A percentile compares a stretch with the other conserved stretches of the same genome.
These are phyloP conservation scores for Kodamaea derodonti DNA, from an alignment of 1,139 yeast species.

Conservation along the genomic window DNA sequence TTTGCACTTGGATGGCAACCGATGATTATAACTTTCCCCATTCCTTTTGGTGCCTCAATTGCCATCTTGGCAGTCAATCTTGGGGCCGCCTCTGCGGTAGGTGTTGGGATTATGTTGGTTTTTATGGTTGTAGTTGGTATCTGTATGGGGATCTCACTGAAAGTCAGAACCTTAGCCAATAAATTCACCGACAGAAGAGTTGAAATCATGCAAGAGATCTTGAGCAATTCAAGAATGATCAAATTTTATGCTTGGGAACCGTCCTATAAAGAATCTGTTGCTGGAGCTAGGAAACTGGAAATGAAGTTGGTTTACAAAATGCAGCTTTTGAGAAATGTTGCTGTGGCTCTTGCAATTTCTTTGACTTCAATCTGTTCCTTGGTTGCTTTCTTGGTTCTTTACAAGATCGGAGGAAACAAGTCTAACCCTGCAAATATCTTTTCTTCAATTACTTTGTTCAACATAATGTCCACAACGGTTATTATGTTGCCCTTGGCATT, in stretches of 20 bases:
- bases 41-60: constrained; percentile 54
- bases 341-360: constrained; percentile 55
- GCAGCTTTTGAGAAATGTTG: constrained; percentile 54
- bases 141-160: constrained; percentile 36
- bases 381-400: constrained; percentile 69
- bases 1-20: constrained; percentile 73
- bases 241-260: constrained; percentile 70
- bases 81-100: constrained; percentile 72
- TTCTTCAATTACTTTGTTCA: constrained; percentile 74
- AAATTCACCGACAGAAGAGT: constrained; percentile 58
- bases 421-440: constrained; percentile 68
- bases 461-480: constrained; percentile 47
- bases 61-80: constrained; percentile 64
- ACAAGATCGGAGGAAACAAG: constrained; percentile 37
- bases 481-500: constrained; percentile 70
- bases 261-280: constrained; percentile 47
- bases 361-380: constrained; percentile 67
- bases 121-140: constrained; percentile 38
- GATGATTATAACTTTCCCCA: constrained; percentile 57
- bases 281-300: constrained; percentile 46
- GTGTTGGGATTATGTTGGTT: constrained; percentile 39
- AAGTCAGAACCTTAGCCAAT: constrained; percentile 40
- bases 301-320: constrained; percentile 45
- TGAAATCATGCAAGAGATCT: constrained; percentile 56
- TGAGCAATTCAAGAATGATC: constrained; percentile 63